Base-by-base conservation (phyloP, 305 asterid species). In the Fraxinus ornus region DNA sequence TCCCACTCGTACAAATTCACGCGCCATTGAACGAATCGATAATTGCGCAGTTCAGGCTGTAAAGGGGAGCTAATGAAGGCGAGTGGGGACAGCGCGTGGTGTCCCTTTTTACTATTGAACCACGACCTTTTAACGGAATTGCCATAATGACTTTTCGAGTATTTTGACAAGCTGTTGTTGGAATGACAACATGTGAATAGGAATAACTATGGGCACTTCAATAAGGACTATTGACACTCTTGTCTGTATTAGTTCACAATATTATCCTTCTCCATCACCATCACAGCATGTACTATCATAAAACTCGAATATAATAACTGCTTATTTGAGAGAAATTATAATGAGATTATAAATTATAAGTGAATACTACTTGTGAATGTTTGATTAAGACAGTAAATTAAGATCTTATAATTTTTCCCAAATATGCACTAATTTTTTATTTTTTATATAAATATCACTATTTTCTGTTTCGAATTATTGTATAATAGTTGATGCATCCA, bases 31-130 rank as follows among this genome's bases (percentile, higher is more conserved):
- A 77, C 47, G 49, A 85, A 72, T 86, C 79, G 89, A 85, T 84
- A 47, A 81, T 77, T 79, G 84, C 85, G 88, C 88, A 4, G 77
- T 76, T 75, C 60, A 64, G 80, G 87, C 88, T 81, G 84, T 85
- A 33, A 60, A 73, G 78, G 82, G 87, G 80, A 71, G 86, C 84
- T 77, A 47, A 75, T 79, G 75, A 81, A 81, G 72, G 77, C 82
- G 82, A 72, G 91, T 89, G 90, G 92, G 91, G 92, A 77, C 93
- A 88, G 92, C 92, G 93, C 93, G 93, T 91, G 97, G 87, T 83
- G 85, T 12, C 77, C 21, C 72, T 79, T 88, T 82, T 80, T 39
- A 83, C 88, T 52, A 60, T 83, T 86, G 62, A 80, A 72, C 79
- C 76, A 85, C 83, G 86, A 82, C 88, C 84, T 81, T 86, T 87